Percentiles rank a stretch among this genome's conserved stretches.
Evolutionary conservation across 805 yeast species (phyloP).

Genomic region (Torulaspora maleeae): DNA sequence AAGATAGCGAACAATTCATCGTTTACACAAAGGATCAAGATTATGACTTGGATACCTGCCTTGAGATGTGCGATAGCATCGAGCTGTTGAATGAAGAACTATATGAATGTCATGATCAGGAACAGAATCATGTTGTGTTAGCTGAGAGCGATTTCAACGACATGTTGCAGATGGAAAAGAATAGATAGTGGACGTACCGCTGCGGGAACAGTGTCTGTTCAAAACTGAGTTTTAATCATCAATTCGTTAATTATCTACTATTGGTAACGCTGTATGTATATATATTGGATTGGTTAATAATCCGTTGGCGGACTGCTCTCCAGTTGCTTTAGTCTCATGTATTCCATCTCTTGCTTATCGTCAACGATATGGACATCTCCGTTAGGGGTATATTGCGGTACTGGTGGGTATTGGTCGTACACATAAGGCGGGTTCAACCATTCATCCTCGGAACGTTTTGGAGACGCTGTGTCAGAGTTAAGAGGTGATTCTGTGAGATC

Average conservation of each 20-base stretch:
- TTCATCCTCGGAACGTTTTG: slow-evolving; percentile 6
- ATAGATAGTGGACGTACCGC: background rate
- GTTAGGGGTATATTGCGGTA: slow-evolving; percentile 25
- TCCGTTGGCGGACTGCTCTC: slow-evolving; percentile 42
- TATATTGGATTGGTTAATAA: background rate
- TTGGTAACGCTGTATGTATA: background rate
- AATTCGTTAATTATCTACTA: background rate
- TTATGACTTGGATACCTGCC: slow-evolving; percentile 15
- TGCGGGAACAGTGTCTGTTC: background rate
- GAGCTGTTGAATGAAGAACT: slow-evolving; percentile 9
- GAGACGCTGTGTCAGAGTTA: slow-evolving; percentile 6
- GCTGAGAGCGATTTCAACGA: slow-evolving; percentile 5
- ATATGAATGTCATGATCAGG: background rate
- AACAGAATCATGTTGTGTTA: background rate
- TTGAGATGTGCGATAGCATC: slow-evolving; percentile 15
- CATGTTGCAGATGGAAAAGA: background rate
- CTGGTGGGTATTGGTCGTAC: slow-evolving; percentile 14
- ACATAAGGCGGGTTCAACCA: slow-evolving; percentile 18
- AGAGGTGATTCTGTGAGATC: slow-evolving; percentile 9
- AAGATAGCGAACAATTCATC: slow-evolving; percentile 13
- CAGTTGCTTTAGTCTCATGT: slow-evolving; percentile 34
- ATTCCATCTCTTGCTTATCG: slow-evolving; percentile 43
- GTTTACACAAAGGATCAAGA: slow-evolving; percentile 14
- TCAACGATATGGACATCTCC: slow-evolving; percentile 9
- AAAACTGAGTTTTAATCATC: background rate